These are phyloP conservation scores for Chiua virens DNA, from an alignment of 768 basidiomycete genomes.

Conservation along the genomic window DNA sequence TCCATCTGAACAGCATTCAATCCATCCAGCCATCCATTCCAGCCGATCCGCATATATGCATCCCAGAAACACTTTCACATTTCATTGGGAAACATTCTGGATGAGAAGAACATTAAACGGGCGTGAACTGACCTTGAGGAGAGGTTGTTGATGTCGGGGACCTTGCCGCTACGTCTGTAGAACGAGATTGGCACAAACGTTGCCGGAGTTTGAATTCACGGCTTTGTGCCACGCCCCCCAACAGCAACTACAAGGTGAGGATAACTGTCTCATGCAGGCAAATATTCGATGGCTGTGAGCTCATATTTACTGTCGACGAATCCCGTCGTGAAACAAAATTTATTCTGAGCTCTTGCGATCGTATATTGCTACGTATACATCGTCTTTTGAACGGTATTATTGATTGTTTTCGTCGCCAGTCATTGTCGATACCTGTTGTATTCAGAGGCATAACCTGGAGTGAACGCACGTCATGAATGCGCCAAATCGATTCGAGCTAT, in stretches of 20 bases:
- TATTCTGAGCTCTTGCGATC: conserved; percentile 46
- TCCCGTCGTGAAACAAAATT: conserved; percentile 48
- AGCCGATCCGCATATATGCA: conserved; percentile 13
- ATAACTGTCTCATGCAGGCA: no score
- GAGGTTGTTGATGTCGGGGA: conserved; percentile 45
- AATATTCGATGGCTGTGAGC: no score
- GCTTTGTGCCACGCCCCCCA: conserved; percentile 17
- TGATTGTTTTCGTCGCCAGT: conserved; percentile 8
- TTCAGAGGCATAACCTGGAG: background rate
- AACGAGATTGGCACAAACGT: conserved; percentile 5
- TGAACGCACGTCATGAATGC: conserved; percentile 69
- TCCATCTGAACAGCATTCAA: conserved; percentile 35
- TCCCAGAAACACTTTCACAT: conserved; percentile 12
- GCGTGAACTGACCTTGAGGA: conserved; percentile 67
- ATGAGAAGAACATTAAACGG: conserved; percentile 18
- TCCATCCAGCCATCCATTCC: conserved; percentile 53
- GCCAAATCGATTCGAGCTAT: conserved; percentile 89
- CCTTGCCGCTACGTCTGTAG: conserved; percentile 18
- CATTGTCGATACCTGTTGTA: background rate
- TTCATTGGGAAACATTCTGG: conserved; percentile 9
- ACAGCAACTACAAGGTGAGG: conserved; percentile 25
- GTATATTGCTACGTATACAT: background rate
- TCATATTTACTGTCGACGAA: conserved; percentile 77
- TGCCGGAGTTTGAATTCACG: conserved; percentile 28
- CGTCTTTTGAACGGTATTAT: background rate